Conservation (phyloP, 805 yeast species). For the Yarrowia sp. region DNA sequence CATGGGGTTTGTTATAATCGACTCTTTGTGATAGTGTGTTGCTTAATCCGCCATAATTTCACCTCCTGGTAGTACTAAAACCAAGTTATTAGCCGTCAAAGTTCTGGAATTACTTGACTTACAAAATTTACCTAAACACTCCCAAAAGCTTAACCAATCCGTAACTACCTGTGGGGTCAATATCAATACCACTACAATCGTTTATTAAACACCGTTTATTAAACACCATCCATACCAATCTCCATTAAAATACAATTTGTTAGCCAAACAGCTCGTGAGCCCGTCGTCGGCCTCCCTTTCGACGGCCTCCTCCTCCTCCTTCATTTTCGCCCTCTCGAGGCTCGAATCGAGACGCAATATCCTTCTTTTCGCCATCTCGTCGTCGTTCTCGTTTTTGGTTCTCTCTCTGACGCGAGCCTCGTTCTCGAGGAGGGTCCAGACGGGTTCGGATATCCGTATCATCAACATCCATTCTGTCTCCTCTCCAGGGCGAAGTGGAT, state of each 20-base stretch:
- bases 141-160: too few species aligned
- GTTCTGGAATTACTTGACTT: too few species aligned
- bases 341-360: not conserved
- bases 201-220: too few species aligned
- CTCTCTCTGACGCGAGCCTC: not conserved
- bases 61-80: too few species aligned
- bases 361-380: not conserved
- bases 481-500: constrained; percentile 26
- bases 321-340: not conserved
- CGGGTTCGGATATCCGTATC: not conserved
- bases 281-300: not conserved
- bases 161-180: too few species aligned
- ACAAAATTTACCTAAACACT: too few species aligned
- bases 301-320: too few species aligned
- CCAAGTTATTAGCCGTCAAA: too few species aligned
- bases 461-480: constrained; percentile 1
- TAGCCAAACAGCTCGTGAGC: constrained; percentile 25
- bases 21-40: too few species aligned
- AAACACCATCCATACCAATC: not conserved
- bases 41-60: too few species aligned
- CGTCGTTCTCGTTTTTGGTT: constrained; percentile 6
- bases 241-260: not conserved
- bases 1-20: too few species aligned
- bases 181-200: too few species aligned
- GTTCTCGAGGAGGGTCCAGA: not conserved